Percentiles rank a stretch among this genome's conserved stretches.
Conservation (phyloP, 192 early-diverging fungal genomes). For the Radiomyces spectabilis region DNA sequence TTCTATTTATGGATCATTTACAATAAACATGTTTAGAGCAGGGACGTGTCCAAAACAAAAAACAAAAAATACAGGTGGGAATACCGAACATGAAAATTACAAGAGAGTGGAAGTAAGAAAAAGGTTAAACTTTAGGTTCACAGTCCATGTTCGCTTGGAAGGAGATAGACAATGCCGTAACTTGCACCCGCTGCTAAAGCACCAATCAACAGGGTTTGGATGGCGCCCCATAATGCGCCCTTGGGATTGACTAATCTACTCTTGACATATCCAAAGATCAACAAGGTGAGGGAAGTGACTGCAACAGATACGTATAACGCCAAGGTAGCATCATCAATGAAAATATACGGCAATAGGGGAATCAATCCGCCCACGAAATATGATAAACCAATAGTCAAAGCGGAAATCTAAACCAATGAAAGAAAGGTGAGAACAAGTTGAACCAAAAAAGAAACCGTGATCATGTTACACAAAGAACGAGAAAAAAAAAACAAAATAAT, state of each 20-base stretch:
- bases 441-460: neutral
- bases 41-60: too few relatives aligned
- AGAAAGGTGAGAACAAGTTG: constrained; percentile 1
- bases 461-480: neutral
- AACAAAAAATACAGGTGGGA: too few relatives aligned
- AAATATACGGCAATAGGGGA: constrained; percentile 55
- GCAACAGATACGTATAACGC: constrained; percentile 46
- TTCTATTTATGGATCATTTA: too few relatives aligned
- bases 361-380: constrained; percentile 61
- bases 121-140: too few relatives aligned
- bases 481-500: neutral
- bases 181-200: constrained; percentile 36
- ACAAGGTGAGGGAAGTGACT: constrained; percentile 40
- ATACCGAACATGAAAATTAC: too few relatives aligned
- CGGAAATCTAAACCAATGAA: constrained; percentile 34
- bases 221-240: constrained; percentile 26
- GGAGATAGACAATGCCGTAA: constrained; percentile 21
- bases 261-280: constrained; percentile 59
- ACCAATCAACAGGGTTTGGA: constrained; percentile 40
- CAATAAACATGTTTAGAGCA: too few relatives aligned
- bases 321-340: constrained; percentile 23
- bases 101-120: too few relatives aligned
- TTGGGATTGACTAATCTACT: constrained; percentile 35
- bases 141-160: constrained; percentile 1
- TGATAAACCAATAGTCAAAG: constrained; percentile 48